Evolutionary conservation across 179 eudicot species (phyloP).

Genomic region (Nepenthes alata): DNA sequence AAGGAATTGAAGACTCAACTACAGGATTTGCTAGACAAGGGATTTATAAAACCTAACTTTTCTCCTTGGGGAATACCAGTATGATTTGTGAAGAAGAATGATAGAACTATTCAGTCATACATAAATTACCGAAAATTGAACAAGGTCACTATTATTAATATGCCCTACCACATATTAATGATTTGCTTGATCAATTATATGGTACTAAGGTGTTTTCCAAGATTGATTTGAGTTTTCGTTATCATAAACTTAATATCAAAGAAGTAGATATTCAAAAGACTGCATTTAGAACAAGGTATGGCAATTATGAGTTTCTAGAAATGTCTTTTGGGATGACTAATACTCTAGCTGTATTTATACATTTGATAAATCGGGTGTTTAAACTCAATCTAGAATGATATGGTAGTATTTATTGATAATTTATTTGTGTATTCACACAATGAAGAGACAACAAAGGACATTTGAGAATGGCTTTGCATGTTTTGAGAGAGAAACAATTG

Average conservation of each 20-base stretch:
- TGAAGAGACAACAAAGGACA: too few relatives aligned
- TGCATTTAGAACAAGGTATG: background rate
- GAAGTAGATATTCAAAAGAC: background rate
- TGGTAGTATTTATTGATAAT: too few relatives aligned
- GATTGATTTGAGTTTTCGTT: background rate
- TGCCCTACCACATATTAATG: background rate
- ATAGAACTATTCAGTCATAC: background rate
- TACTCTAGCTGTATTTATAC: background rate
- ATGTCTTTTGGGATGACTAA: background rate
- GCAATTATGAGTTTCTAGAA: background rate
- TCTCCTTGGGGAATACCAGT: background rate
- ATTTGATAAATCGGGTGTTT: background rate
- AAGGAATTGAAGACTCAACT: background rate
- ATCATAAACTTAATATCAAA: background rate
- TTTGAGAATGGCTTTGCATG: too few relatives aligned
- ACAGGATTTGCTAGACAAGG: background rate
- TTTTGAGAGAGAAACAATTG: background rate
- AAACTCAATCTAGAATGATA: background rate
- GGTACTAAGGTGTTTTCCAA: background rate
- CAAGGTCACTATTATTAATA: background rate
- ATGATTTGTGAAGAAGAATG: slow-evolving; percentile 1
- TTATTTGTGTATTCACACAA: too few relatives aligned
- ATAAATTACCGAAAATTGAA: background rate
- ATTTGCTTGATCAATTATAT: slow-evolving; percentile 1
- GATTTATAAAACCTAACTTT: background rate